phyloP scores from a whole-genome alignment of 345 rosid species.

The Barbarea vulgaris region DNA sequence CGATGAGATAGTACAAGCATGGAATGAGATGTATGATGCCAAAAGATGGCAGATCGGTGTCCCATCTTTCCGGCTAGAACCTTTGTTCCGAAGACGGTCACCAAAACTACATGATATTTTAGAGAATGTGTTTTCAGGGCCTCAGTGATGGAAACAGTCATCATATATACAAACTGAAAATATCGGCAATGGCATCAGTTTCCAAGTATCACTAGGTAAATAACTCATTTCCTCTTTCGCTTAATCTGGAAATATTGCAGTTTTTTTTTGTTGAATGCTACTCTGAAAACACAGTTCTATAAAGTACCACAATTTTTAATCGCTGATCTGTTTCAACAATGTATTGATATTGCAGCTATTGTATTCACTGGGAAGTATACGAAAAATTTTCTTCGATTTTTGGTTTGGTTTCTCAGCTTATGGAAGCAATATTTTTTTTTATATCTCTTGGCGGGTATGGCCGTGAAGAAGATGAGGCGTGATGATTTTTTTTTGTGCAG shows the following conservation, averaged over 20 bases:
- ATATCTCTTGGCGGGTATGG: slow-evolving; percentile 12
- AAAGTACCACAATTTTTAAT: too few species aligned
- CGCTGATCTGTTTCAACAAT: slow-evolving; percentile 1
- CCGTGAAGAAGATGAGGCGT: slow-evolving; percentile 4
- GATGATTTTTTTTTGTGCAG: slow-evolving; percentile 14
- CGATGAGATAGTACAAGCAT: slow-evolving; percentile 95
- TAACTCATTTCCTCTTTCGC: background rate
- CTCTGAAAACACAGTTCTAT: too few species aligned
- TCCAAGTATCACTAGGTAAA: slow-evolving; percentile 11
- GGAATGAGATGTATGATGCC: slow-evolving; percentile 99
- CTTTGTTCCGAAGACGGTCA: slow-evolving; percentile 79
- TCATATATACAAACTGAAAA: background rate
- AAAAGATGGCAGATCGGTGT: slow-evolving; percentile 94
- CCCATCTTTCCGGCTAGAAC: slow-evolving; percentile 94
- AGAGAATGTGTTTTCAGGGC: slow-evolving; percentile 56
- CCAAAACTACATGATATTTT: slow-evolving; percentile 77
- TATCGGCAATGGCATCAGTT: slow-evolving; percentile 14
- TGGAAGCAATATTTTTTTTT: background rate
- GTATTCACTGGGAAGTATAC: background rate
- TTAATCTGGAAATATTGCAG: background rate
- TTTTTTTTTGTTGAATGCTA: too few species aligned
- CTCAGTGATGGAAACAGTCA: slow-evolving; percentile 16
- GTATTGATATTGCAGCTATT: slow-evolving; percentile 23
- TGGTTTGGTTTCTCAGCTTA: slow-evolving; percentile 22
- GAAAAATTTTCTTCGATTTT: background rate